Base-by-base conservation (phyloP, 2,329 filamentous ascomycete species). In the Xylaria sp. region DNA sequence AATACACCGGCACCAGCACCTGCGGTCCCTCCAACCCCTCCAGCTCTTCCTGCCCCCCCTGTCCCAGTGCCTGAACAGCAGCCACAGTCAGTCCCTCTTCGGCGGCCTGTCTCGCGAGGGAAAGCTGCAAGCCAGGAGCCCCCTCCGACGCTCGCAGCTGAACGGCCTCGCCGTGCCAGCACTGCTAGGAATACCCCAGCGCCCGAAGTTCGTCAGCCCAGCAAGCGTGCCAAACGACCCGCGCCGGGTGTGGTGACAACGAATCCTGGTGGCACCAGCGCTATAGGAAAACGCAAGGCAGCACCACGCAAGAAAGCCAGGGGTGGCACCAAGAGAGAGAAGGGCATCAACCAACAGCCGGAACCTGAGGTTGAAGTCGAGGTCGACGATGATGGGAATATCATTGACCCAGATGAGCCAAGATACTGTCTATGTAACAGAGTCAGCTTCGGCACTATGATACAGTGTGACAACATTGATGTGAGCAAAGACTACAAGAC, bases 401-500 rank as follows among this genome's bases (percentile, higher is more conserved):
- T 87, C 29, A 91, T 94, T 75, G 92, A 94, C 76, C 90, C 92
- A 0, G 83, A 93, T 64, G 93, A 96, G 82, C 87, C 90, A 50
- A 84, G 88, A 70, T 96, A 96, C 79, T 96, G 93, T 77, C 79
- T 91, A 63, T 96, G 93, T 79, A 91, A 93, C 73, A 85, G 92
- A 66, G 91, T 96, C 62, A 93, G 91, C 78, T 94, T 91, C 77
- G 93, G 93, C 62, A 90, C 87, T 23, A 96, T 96, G 93, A 93
- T 96, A 77, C 88, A 89, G 69, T 96, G 93, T 80, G 92, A 95
- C 76, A 93, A 93, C 75, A 84, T 88, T 53, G 90, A 93, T 80
- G 91, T 92, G 82, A 87, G 89, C 82, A 63, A 64, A 70, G 66
- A 58, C 63, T 51, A 69, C 63, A 70, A 51, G 6, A 44, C 12